Percentiles rank a stretch among this genome's conserved stretches.
Conservation (phyloP, 2,329 filamentous ascomycete species). For the Venturia carpophila region DNA sequence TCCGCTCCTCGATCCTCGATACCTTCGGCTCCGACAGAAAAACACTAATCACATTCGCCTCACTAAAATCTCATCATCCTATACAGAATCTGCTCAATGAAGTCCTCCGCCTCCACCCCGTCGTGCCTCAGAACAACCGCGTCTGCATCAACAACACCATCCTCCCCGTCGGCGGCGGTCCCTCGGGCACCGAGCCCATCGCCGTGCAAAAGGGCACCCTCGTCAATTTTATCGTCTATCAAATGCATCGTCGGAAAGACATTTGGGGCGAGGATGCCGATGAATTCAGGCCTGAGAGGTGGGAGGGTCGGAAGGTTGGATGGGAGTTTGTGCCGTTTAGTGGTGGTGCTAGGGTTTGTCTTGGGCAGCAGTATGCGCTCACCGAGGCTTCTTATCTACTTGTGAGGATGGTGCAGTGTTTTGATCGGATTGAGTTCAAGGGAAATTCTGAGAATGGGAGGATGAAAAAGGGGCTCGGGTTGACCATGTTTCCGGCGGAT, state of each 20-base stretch:
- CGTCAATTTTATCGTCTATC: conserved; percentile 27
- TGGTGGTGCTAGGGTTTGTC: conserved; percentile 23
- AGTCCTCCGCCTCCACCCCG: conserved; percentile 27
- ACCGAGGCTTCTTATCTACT: conserved; percentile 24
- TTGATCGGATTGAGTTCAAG: conserved; percentile 20
- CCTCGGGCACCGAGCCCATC: conserved; percentile 25
- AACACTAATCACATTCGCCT: conserved; percentile 22
- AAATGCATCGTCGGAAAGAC: conserved; percentile 31
- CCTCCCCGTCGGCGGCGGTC: conserved; percentile 28
- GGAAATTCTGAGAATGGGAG: background rate
- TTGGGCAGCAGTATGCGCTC: conserved; percentile 26
- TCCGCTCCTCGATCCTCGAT: conserved; percentile 28
- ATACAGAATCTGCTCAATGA: conserved; percentile 29
- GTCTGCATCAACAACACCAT: conserved; percentile 26
- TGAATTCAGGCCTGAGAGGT: conserved; percentile 31
- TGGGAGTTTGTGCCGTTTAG: conserved; percentile 22
- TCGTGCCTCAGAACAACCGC: conserved; percentile 28
- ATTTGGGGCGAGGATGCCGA: conserved; percentile 32
- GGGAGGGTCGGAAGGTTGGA: conserved; percentile 22
- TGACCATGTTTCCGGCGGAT: conserved; percentile 18
- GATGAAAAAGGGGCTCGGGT: conserved; percentile 17
- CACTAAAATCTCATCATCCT: conserved; percentile 28
- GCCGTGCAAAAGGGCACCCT: conserved; percentile 26
- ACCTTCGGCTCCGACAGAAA: conserved; percentile 10
- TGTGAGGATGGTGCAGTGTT: conserved; percentile 25